phyloP scores from a whole-genome alignment of 2,329 filamentous ascomycete genomes.

The Penicillium sp. region DNA sequence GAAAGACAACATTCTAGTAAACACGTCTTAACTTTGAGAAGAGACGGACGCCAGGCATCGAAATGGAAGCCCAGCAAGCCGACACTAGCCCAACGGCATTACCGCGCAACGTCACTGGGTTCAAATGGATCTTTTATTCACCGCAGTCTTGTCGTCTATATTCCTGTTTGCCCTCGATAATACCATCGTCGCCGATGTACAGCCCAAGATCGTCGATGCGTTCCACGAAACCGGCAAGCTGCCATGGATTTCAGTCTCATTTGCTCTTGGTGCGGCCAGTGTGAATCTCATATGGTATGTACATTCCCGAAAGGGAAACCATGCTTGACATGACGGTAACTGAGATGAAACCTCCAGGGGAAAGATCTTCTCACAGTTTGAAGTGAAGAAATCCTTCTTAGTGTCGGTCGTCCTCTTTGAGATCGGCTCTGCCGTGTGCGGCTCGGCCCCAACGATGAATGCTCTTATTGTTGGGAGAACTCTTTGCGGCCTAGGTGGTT shows the following conservation, averaged over 20 bases:
- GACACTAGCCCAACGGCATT: background rate
- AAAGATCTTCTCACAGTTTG: background rate
- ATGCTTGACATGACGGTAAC: background rate
- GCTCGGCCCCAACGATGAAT: constrained; percentile 42
- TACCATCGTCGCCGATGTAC: constrained; percentile 46
- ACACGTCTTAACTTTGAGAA: too few relatives aligned
- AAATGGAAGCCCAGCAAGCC: background rate
- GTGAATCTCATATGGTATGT: background rate
- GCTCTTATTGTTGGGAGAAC: constrained; percentile 44
- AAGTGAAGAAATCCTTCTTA: background rate
- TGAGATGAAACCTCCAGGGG: background rate
- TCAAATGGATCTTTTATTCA: background rate
- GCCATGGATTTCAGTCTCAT: constrained; percentile 37
- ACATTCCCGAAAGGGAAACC: background rate
- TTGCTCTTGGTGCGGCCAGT: constrained; percentile 34
- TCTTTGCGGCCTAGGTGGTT: constrained; percentile 30
- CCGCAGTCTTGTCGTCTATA: background rate
- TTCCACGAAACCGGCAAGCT: constrained; percentile 37
- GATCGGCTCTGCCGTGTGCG: constrained; percentile 37
- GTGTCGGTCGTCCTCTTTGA: constrained; percentile 26
- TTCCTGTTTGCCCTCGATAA: constrained; percentile 30
- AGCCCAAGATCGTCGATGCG: constrained; percentile 37
- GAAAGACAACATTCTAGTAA: too few relatives aligned
- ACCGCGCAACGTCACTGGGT: background rate
- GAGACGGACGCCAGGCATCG: too few relatives aligned